Base-by-base conservation (phyloP, 1,284 basidiomycete species). In the Sporisorium iseilematis-ciliati region DNA sequence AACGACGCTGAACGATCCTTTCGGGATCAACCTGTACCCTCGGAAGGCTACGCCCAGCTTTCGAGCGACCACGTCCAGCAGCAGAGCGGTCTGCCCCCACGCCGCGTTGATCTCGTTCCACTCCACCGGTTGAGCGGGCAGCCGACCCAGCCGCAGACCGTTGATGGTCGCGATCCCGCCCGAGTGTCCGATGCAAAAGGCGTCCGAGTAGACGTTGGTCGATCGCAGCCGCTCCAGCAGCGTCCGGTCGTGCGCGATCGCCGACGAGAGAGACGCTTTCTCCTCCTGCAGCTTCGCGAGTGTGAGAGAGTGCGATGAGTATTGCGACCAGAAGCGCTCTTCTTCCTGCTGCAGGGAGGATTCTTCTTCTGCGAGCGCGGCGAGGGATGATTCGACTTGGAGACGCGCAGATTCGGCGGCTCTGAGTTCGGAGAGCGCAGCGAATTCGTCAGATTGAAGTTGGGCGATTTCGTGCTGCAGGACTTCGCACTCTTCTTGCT, bases 31-130 rank as follows among this genome's bases (percentile, higher is more conserved):
- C 0, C 54, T 51, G 54, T 80, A 83, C 5, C 75, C 73, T 20
- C 42, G 45, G 35, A 81, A 82, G 1, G 40, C 50, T 3, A 76
- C 42, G 10, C 54, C 48, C 5, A 79, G 53, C 43, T 79, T 82
- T 7, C 80, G 61, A 2, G 75, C 59, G 3, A 99, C 90, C 5
- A 94, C 94, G 79, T 95, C 93, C 16, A 99, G 87, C 57, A 98
- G 88, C 21, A 99, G 87, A n/a, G 96, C 88, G 0, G 94, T 93
- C 82, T 98, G 93, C 0, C 97, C 97, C 94, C 96, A 97, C 3
- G 97, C 97, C 6, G 97, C 97, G 83, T 99, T 99, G 85, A 99
- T 95, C 86, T 99, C 97, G 6, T 93, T 90, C 95, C 96, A 99
- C 83, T 98, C 96, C 29, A 99, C 78, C 42, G 93, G 78, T 0